A percentile compares a stretch with the other conserved stretches of the same genome.
Evolutionary conservation across 177 flowering plant genomes (phyloP).

Genomic region (Telopea speciosissima): DNA sequence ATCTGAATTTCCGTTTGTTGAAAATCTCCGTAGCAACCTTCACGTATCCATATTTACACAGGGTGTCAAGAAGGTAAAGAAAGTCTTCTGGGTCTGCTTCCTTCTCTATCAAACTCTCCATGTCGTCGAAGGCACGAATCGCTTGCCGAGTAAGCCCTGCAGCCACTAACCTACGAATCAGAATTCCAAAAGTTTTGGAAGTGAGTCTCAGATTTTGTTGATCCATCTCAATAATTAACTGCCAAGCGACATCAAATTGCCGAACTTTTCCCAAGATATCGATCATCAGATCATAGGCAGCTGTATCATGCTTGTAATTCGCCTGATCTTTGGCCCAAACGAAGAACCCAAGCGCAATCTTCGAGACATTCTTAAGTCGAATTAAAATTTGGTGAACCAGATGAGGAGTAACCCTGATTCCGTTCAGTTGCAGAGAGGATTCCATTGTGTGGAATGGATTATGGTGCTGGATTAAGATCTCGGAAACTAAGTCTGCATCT

Average conservation of each 20-base stretch:
- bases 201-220: slow-evolving; percentile 24
- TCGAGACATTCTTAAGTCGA: slow-evolving; percentile 60
- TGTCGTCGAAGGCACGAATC: slow-evolving; percentile 73
- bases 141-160: slow-evolving; percentile 88
- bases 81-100: slow-evolving; percentile 28
- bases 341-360: slow-evolving; percentile 76
- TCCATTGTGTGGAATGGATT: slow-evolving; percentile 90
- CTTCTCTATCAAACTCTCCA: slow-evolving; percentile 39
- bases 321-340: slow-evolving; percentile 43
- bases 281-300: slow-evolving; percentile 53
- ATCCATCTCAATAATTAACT: slow-evolving; percentile 67
- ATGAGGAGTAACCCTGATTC: slow-evolving; percentile 44
- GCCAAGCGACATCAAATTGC: slow-evolving; percentile 90
- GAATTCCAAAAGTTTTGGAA: slow-evolving; percentile 43
- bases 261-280: slow-evolving; percentile 66
- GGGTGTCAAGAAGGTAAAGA: slow-evolving; percentile 57
- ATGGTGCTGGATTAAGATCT: slow-evolving; percentile 67
- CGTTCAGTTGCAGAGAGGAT: slow-evolving; percentile 75
- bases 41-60: slow-evolving; percentile 77
- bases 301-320: slow-evolving; percentile 27
- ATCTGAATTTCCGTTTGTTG: slow-evolving; percentile 39
- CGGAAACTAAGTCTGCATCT: slow-evolving; percentile 63
- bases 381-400: slow-evolving; percentile 73
- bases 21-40: slow-evolving; percentile 74
- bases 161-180: slow-evolving; percentile 61